phyloP scores from a whole-genome alignment of 345 rosid genomes.

The Citrus hindsii region DNA sequence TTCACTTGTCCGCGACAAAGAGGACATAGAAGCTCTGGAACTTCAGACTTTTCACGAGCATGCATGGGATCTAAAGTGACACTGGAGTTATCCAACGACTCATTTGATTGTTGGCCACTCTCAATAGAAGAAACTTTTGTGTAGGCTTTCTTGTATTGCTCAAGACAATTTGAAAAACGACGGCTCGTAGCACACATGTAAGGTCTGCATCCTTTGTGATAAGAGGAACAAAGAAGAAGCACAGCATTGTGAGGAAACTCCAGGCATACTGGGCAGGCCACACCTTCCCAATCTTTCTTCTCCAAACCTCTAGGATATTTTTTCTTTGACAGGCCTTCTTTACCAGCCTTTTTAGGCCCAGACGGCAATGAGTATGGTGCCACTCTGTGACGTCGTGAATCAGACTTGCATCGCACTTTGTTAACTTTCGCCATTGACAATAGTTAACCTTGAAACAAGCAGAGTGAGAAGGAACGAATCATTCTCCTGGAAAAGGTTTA shows the following conservation, averaged over 20 bases:
- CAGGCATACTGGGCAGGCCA: constrained; percentile 69
- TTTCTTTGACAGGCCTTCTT: constrained; percentile 25
- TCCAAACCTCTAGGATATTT: constrained; percentile 34
- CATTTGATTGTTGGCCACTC: constrained; percentile 18
- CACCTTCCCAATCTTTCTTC: constrained; percentile 64
- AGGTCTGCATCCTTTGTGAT: constrained; percentile 84
- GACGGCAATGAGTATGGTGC: constrained; percentile 36
- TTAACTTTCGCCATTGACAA: constrained; percentile 55
- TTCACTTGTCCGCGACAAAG: constrained; percentile 89
- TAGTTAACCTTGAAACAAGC: constrained; percentile 17
- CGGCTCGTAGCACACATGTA: constrained; percentile 92
- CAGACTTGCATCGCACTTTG: constrained; percentile 32
- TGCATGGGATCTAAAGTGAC: constrained; percentile 17
- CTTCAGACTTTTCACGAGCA: constrained; percentile 36
- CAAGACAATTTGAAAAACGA: constrained; percentile 81
- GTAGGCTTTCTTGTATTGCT: constrained; percentile 78
- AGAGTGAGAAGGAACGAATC: not conserved
- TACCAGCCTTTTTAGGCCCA: constrained; percentile 33
- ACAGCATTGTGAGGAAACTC: constrained; percentile 90
- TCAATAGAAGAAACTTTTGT: constrained; percentile 41
- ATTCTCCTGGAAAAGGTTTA: constrained; percentile 1
- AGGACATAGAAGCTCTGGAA: constrained; percentile 74
- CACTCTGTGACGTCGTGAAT: constrained; percentile 12
- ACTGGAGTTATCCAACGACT: constrained; percentile 19
- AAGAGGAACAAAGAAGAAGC: constrained; percentile 77